Evolutionary conservation across 1,139 yeast genomes (phyloP).

Genomic region (Scheffersomyces stambukii): DNA sequence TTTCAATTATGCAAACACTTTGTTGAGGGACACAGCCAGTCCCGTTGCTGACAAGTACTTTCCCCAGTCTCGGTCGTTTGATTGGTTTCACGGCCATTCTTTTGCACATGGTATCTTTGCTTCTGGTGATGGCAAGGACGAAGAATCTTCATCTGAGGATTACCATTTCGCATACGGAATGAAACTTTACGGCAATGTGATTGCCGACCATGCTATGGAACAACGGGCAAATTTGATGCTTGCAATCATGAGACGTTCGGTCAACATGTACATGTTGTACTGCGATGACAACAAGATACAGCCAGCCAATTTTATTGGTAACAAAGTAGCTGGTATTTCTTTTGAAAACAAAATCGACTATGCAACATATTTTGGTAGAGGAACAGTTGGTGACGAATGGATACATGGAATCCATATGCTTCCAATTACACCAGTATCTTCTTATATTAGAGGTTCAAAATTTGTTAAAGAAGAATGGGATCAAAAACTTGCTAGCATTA

Average conservation of each 20-base stretch:
- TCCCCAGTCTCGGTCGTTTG: slow-evolving; percentile 41
- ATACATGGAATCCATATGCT: slow-evolving; percentile 48
- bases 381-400: slow-evolving; percentile 41
- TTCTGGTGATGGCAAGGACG: slow-evolving; percentile 45
- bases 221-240: slow-evolving; percentile 38
- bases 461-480: slow-evolving; percentile 46
- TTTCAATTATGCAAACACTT: slow-evolving; percentile 27
- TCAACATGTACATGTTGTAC: slow-evolving; percentile 43
- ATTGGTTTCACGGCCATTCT: slow-evolving; percentile 46
- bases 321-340: slow-evolving; percentile 43
- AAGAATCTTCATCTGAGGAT: slow-evolving; percentile 45
- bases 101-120: slow-evolving; percentile 46
- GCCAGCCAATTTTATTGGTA: slow-evolving; percentile 33
- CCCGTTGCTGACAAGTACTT: slow-evolving; percentile 33
- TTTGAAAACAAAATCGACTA: slow-evolving; percentile 45
- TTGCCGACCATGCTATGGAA: slow-evolving; percentile 33
- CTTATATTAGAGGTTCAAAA: slow-evolving; percentile 29
- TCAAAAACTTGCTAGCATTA: slow-evolving; percentile 25
- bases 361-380: slow-evolving; percentile 43
- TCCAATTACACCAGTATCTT: slow-evolving; percentile 42
- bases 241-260: slow-evolving; percentile 37
- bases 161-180: slow-evolving; percentile 43
- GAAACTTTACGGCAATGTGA: slow-evolving; percentile 34
- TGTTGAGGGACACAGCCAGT: slow-evolving; percentile 40
- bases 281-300: slow-evolving; percentile 35